Base-by-base conservation (phyloP, 1,284 basidiomycete genomes). In the Rhodofomes roseus region DNA sequence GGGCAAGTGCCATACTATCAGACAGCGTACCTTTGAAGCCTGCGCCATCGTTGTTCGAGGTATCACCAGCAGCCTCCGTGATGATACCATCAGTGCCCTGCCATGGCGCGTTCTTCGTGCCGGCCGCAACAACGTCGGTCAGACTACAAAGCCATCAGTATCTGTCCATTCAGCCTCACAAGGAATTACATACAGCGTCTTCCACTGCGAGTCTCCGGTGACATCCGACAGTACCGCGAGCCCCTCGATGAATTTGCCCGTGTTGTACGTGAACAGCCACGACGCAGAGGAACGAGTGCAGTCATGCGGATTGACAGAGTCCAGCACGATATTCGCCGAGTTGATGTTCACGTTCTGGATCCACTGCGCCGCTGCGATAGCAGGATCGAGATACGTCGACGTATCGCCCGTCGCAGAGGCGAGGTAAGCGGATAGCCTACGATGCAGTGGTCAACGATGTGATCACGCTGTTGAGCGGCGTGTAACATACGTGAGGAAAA, bases 201-300 rank as follows among this genome's bases (percentile, higher is more conserved):
- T 75, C 79, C 80, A 81, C 36, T 73, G 66, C 34, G 64, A 55
- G 60, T 81, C 74, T 6, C 71, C 71, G 16, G 79, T 80, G 34
- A 81, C 72, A 55, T 72, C 71, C 0, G 70, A 70, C 36, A 83
- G 68, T 4, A 82, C 74, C 43, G 73, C 76, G 34, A 82, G 68
- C 1, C 79, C 82, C 62, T 83, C 81, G 36, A 83, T 73, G 55
- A 73, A 79, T 60, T 83, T 83, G 39, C 81, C 81, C 40, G 70
- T 76, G 61, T 83, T 83, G 63, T 83, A 83, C 0, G 80, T 82
- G 66, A 82, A 82, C 7, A 79, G 57, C 75, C 76, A 79, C 2
- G 60, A 71, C 2, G 74, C 65, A 1, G 79, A 73, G 0, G 78
- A 79, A 37, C 78, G 69, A 1, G 74, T 70, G 67, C 81, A 83